phyloP scores from a whole-genome alignment of 2,329 filamentous ascomycete species.

The Aureobasidium sp. region DNA sequence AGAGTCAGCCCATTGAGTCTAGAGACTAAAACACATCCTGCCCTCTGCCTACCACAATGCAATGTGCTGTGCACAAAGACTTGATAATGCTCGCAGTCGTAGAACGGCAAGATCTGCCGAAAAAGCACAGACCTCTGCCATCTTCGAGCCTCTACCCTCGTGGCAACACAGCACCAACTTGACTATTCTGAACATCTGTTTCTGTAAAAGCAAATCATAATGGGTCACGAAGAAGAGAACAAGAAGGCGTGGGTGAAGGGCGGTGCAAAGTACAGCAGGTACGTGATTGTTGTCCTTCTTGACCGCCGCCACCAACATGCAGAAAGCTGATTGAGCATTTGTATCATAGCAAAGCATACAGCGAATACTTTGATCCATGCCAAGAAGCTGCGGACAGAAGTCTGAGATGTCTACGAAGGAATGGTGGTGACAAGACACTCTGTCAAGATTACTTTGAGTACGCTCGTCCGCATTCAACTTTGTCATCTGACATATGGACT shows the following conservation, averaged over 20 bases:
- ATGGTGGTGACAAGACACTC: conserved; percentile 80
- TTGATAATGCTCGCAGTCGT: not conserved
- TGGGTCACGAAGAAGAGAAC: conserved; percentile 15
- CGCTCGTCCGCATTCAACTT: conserved; percentile 29
- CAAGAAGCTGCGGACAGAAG: conserved; percentile 84
- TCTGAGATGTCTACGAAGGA: conserved; percentile 80
- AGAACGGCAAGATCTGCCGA: conserved; percentile 7
- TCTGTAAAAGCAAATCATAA: not conserved
- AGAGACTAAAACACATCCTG: not conserved
- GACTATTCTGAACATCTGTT: not conserved
- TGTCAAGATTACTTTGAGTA: conserved; percentile 95
- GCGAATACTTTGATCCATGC: conserved; percentile 91
- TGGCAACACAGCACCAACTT: not conserved
- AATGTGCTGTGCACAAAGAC: not conserved
- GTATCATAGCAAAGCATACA: conserved; percentile 65
- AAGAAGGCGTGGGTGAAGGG: conserved; percentile 28
- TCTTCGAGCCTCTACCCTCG: not conserved
- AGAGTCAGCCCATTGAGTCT: not conserved
- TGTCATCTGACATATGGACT: not conserved
- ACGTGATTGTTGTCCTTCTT: not conserved
- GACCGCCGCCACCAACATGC: not conserved
- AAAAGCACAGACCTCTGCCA: conserved; percentile 4
- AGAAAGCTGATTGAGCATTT: not conserved
- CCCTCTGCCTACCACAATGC: not conserved
- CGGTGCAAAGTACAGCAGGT: conserved; percentile 34